These are phyloP conservation scores for Polytrichum formosum DNA, from an alignment of 225 moss, liverwort and hornwort species.

Conservation along the genomic window DNA sequence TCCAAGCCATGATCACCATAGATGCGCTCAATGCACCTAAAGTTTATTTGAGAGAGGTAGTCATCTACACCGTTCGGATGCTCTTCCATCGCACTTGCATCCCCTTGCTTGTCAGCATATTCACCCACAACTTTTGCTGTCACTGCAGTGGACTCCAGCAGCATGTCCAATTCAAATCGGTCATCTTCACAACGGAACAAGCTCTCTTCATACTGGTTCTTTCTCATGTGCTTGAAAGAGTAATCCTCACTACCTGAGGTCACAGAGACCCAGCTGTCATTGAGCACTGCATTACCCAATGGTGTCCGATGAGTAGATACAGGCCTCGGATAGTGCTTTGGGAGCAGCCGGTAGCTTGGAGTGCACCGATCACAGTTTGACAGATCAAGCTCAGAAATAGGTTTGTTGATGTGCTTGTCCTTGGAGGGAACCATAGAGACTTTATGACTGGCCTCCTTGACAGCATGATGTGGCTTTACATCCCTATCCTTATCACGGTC, in stretches of 20 bases:
- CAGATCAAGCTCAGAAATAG: conserved; percentile 82
- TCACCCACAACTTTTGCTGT: conserved; percentile 61
- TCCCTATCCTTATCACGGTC: conserved; percentile 38
- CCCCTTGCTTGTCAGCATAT: conserved; percentile 36
- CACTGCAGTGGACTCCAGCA: conserved; percentile 63
- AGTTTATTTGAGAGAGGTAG: conserved; percentile 51
- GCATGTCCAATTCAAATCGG: conserved; percentile 79
- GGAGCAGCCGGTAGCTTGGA: conserved; percentile 80
- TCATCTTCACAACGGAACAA: conserved; percentile 83
- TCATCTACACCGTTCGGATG: conserved; percentile 42
- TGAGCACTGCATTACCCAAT: conserved; percentile 62
- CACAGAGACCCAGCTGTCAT: conserved; percentile 84
- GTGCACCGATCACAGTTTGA: conserved; percentile 80
- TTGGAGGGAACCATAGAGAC: conserved; percentile 40
- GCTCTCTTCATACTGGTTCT: conserved; percentile 84
- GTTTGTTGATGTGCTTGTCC: conserved; percentile 74
- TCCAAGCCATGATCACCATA: conserved; percentile 83
- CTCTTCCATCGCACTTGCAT: conserved; percentile 33
- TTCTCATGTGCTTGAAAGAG: conserved; percentile 87
- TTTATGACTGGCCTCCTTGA: conserved; percentile 53
- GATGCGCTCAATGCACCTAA: conserved; percentile 73
- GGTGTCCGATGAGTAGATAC: conserved; percentile 59
- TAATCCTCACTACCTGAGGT: conserved; percentile 85
- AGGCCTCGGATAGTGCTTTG: conserved; percentile 68
- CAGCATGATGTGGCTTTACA: conserved; percentile 17